Evolutionary conservation across 176 grass and related monocot species (phyloP), one percentile per base, ranked within the genome.

Genomic region (Zoysia pacifica): DNA sequence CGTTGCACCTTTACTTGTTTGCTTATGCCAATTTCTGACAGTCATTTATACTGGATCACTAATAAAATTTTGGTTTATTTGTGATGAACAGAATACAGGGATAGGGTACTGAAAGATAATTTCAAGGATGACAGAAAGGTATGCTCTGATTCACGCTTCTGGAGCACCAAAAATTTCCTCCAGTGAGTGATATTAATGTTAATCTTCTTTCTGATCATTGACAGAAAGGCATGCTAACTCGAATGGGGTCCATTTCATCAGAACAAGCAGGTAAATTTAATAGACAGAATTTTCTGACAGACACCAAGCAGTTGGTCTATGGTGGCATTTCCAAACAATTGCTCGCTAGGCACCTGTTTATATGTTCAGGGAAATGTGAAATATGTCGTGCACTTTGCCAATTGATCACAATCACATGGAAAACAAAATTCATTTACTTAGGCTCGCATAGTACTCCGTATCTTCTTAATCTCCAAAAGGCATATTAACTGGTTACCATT

Each of bases 61-160:
- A 69, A 60, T 88, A 80, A 88, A 9, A 79, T 37, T 79, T 6
- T 16, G 35, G 11, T 83, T 14, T 50, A 12, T 82, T 78, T 89
- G 36, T 69, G 56, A 38, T 67, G 28, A 40, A 78, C 88, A 94
- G 86, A 88, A 54, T 84, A 81, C 55, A 74, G 72, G 76, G 91
- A 81, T n/a, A 88, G 58, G 61, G 70, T 70, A 69, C 45, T 86
- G 45, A 83, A 88, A 70, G 83, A 88, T 38, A 86, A 65, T 62
- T 65, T 86, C 63, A 88, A 88, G 51, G 80, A 86, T 64, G 80
- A 86, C 48, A 91, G 61, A 77, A 91, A 91, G 88, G 91, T 90
- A 81, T 52, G 28, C 15, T 48, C 37, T 70, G 37, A 16, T 45
- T 46, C 15, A 36, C n/a, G 16, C 58, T 74, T 73, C 67, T 48